Percentiles rank a stretch among this genome's conserved stretches.
These are phyloP conservation scores for Schoenoplectus tabernaemontani DNA, from an alignment of 202 grass and related monocot genomes.

Conservation along the genomic window DNA sequence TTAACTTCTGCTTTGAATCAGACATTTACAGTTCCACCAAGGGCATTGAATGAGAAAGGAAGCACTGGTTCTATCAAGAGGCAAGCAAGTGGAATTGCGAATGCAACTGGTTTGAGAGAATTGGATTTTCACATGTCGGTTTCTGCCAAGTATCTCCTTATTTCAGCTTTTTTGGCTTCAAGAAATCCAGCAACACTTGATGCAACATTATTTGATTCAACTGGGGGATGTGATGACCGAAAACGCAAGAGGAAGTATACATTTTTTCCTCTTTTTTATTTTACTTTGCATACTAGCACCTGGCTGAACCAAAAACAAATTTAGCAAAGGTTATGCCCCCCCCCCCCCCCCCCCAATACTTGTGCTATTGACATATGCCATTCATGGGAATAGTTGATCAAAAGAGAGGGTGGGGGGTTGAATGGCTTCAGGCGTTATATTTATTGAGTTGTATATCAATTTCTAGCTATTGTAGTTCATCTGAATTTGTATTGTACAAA, in stretches of 20 bases:
- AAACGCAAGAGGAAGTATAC: conserved; percentile 85
- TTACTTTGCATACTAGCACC: not conserved
- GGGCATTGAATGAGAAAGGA: conserved; percentile 31
- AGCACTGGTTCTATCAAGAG: conserved; percentile 29
- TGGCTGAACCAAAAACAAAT: not conserved
- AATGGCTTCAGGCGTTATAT: too few species aligned
- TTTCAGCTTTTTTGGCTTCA: conserved; percentile 86
- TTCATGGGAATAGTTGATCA: not conserved
- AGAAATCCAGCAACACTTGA: conserved; percentile 86
- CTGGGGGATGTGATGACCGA: conserved; percentile 48
- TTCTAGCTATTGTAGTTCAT: not conserved
- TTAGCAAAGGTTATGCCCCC: not conserved
- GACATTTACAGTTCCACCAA: conserved; percentile 63
- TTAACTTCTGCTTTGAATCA: conserved; percentile 56
- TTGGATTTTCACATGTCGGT: conserved; percentile 92
- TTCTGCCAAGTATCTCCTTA: conserved; percentile 70
- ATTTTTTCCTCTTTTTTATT: not conserved
- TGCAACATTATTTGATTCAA: conserved; percentile 86
- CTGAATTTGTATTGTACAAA: not conserved
- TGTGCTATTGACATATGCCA: not conserved
- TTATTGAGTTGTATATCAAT: not conserved
- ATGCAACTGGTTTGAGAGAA: conserved; percentile 38
- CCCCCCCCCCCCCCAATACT: not conserved
- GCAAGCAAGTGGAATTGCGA: conserved; percentile 32
- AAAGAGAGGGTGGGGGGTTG: too few species aligned